Evolutionary conservation across 2,329 filamentous ascomycete genomes (phyloP).

Genomic region (Cladophialophora chaetospira): DNA sequence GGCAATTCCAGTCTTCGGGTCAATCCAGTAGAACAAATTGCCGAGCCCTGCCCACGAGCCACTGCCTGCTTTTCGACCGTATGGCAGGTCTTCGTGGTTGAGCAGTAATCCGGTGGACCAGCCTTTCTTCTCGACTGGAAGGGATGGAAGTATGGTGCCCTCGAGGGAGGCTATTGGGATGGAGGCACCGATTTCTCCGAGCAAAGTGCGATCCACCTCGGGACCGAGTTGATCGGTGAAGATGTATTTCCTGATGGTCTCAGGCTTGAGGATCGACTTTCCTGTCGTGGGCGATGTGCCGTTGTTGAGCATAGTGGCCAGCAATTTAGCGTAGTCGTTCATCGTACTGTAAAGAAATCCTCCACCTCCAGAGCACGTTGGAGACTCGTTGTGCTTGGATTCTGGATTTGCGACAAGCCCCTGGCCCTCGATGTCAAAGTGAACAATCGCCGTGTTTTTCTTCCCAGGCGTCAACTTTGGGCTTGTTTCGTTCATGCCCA

Average conservation of each 20-base stretch:
- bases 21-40: constrained; percentile 32
- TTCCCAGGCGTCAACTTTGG: not conserved
- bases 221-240: constrained; percentile 26
- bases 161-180: constrained; percentile 14
- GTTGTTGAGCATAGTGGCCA: constrained; percentile 25
- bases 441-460: constrained; percentile 72
- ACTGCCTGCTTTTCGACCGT: constrained; percentile 22
- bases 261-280: constrained; percentile 25
- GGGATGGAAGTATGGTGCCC: constrained; percentile 22
- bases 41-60: constrained; percentile 30
- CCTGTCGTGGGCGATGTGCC: constrained; percentile 24
- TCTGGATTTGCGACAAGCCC: constrained; percentile 11
- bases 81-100: constrained; percentile 27
- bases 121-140: constrained; percentile 14
- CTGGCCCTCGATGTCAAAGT: constrained; percentile 72
- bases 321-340: constrained; percentile 27
- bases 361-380: constrained; percentile 22
- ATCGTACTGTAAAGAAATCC: constrained; percentile 25
- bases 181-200: constrained; percentile 15
- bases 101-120: constrained; percentile 28
- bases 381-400: not conserved
- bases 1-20: constrained; percentile 15
- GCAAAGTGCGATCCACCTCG: constrained; percentile 11
- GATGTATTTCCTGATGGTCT: constrained; percentile 25
- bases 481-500: constrained; percentile 39